A percentile compares a stretch with the other conserved stretches of the same genome.
These are phyloP conservation scores for Phytophthora meadii DNA, from an alignment of 352 stramenopile genomes.

Conservation along the genomic window DNA sequence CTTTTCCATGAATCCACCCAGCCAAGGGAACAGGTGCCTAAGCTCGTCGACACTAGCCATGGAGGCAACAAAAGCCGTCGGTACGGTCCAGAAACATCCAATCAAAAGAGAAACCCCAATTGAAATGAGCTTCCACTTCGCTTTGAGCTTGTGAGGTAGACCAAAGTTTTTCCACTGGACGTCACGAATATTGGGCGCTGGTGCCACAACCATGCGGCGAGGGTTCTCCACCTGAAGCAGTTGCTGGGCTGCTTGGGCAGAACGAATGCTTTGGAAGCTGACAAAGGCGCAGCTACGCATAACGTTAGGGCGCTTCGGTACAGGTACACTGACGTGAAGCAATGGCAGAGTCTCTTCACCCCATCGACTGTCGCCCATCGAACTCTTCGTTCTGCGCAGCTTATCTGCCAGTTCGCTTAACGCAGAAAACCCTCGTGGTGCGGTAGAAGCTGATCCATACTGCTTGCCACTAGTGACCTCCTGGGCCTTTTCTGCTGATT, in stretches of 20 bases:
- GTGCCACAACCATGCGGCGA: constrained; percentile 59
- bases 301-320: constrained; percentile 53
- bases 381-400: constrained; percentile 42
- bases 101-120: constrained; percentile 60
- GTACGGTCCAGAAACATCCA: constrained; percentile 83
- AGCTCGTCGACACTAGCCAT: constrained; percentile 76
- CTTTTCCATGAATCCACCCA: constrained; percentile 45
- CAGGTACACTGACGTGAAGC: constrained; percentile 34
- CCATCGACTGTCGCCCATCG: constrained; percentile 30
- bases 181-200: constrained; percentile 73
- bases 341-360: constrained; percentile 39
- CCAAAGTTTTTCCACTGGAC: constrained; percentile 86
- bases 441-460: constrained; percentile 22
- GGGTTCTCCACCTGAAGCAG: constrained; percentile 76
- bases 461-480: constrained; percentile 31
- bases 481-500: constrained; percentile 47
- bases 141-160: constrained; percentile 61
- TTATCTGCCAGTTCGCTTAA: constrained; percentile 37
- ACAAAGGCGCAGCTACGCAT: constrained; percentile 78
- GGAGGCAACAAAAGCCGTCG: constrained; percentile 79
- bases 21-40: constrained; percentile 57
- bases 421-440: constrained; percentile 26
- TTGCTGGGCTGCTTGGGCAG: constrained; percentile 74
- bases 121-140: constrained; percentile 69
- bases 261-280: constrained; percentile 70